Evolutionary conservation across 2,329 filamentous ascomycete species (phyloP), one percentile per base, ranked within the genome.

Genomic region (Alternaria consortialis): DNA sequence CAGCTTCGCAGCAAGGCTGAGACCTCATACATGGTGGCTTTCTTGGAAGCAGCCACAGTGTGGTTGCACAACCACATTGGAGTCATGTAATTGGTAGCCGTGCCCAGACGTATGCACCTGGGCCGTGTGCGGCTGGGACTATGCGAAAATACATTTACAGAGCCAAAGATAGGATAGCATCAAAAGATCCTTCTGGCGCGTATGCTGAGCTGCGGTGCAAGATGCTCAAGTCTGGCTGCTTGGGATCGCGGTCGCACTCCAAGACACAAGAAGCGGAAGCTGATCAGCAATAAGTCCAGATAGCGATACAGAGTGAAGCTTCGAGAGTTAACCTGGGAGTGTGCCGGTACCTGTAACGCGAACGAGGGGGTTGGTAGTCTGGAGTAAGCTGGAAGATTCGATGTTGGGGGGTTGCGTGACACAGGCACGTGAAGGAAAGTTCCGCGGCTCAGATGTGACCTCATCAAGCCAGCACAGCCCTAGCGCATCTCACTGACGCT

Each of bases 391-490:
- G 37, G 57, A 56, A 60, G 23, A 20, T 29, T 17, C 29, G 44
- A 31, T 23, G 40, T 25, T 36, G 40, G 12, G 39, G 23, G 39
- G 46, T 25, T 57, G 46, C 56, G 52, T 48, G 37, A 44, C 4
- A 2, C 12, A 36, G 13, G 46, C 58, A 61, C 58, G 54, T 61
- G 58, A 61, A 53, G 44, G 25, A 37, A 25, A 40, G 48, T 40
- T 54, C 34, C 20, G 48, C 39, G 58, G 40, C 55, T 40, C 27
- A 29, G 27, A 29, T 29, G 59, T 58, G 59, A 58, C 50, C 55
- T 62, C 53, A 62, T 58, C 8, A 58, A n/a, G 44, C 46, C 53
- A 62, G 43, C 59, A 62, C 17, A 42, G 55, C 59, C 54, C 48
- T 44, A 53, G 5, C 6, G 40, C 54, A 32, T 58, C 43, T 51